Evolutionary conservation across 257 asterid genomes (phyloP).

Genomic region (Leonotis leonurus): DNA sequence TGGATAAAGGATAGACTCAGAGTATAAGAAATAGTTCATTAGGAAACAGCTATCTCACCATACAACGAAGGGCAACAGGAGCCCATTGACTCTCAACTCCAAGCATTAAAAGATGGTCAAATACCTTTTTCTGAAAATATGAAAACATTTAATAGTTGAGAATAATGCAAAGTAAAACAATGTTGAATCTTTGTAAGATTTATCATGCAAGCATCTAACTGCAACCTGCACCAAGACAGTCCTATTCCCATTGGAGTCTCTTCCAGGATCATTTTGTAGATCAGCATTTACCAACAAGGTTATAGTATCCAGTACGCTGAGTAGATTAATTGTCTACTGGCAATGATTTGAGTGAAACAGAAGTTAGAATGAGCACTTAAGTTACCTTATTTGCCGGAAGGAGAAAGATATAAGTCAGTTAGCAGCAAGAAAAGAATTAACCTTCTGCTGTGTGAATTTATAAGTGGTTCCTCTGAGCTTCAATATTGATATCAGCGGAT

Average conservation of each 20-base stretch:
- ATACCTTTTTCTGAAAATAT: slow-evolving; percentile 54
- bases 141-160: slow-evolving; percentile 10
- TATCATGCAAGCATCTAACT: slow-evolving; percentile 4
- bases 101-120: slow-evolving; percentile 84
- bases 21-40: neutral
- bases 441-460: slow-evolving; percentile 95
- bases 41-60: slow-evolving; percentile 39
- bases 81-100: slow-evolving; percentile 99
- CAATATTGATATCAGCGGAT: slow-evolving; percentile 63
- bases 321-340: slow-evolving; percentile 90
- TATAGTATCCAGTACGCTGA: slow-evolving; percentile 80
- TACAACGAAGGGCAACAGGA: slow-evolving; percentile 85
- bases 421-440: slow-evolving; percentile 26
- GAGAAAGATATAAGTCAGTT: neutral
- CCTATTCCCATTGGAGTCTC: slow-evolving; percentile 58
- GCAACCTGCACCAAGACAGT: slow-evolving; percentile 88
- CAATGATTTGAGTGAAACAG: slow-evolving; percentile 34
- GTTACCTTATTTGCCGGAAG: neutral
- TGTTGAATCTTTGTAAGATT: neutral
- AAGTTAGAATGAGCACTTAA: slow-evolving; percentile 26
- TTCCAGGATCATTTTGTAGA: slow-evolving; percentile 63
- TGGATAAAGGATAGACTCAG: neutral
- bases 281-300: slow-evolving; percentile 63
- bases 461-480: slow-evolving; percentile 80
- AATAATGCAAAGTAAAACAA: neutral